phyloP scores from a whole-genome alignment of 2,329 filamentous ascomycete genomes.

The Aspergillus sp. region DNA sequence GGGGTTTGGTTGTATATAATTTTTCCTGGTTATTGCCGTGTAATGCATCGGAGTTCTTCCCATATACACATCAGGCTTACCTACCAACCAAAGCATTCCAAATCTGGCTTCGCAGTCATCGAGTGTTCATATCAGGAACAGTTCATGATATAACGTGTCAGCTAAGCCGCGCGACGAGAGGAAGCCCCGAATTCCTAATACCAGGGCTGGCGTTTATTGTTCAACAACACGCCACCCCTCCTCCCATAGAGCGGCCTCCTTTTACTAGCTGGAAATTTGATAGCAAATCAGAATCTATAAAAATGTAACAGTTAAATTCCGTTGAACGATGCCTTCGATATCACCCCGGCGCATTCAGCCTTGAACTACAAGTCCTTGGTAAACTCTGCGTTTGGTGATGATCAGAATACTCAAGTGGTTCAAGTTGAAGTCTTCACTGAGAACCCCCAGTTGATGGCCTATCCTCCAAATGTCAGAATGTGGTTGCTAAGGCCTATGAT shows the following conservation, averaged over 20 bases:
- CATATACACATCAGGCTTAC: too few species aligned
- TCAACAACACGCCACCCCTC: conserved; percentile 10
- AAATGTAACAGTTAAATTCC: conserved; percentile 10
- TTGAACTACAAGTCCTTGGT: conserved; percentile 12
- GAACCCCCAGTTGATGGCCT: conserved; percentile 1
- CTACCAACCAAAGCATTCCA: too few species aligned
- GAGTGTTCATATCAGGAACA: too few species aligned
- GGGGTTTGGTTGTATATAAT: not conserved
- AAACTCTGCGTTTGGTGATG: conserved; percentile 12
- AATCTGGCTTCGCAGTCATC: too few species aligned
- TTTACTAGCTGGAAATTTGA: conserved; percentile 8
- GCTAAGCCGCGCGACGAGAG: not conserved
- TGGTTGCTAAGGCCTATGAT: conserved; percentile 19
- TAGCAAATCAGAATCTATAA: conserved; percentile 1
- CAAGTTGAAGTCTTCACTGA: conserved; percentile 7
- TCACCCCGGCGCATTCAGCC: conserved; percentile 9
- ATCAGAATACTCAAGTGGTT: conserved; percentile 15
- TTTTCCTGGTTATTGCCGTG: conserved; percentile 11
- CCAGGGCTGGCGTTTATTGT: conserved; percentile 14
- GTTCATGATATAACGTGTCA: not conserved
- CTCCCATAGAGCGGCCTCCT: conserved; percentile 10
- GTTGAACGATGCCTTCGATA: conserved; percentile 13
- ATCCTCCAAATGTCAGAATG: conserved; percentile 5
- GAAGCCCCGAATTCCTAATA: conserved; percentile 13
- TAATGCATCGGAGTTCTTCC: conserved; percentile 28